Conservation (phyloP, 257 asterid genomes). For the Nicotiana obtusifolia region DNA sequence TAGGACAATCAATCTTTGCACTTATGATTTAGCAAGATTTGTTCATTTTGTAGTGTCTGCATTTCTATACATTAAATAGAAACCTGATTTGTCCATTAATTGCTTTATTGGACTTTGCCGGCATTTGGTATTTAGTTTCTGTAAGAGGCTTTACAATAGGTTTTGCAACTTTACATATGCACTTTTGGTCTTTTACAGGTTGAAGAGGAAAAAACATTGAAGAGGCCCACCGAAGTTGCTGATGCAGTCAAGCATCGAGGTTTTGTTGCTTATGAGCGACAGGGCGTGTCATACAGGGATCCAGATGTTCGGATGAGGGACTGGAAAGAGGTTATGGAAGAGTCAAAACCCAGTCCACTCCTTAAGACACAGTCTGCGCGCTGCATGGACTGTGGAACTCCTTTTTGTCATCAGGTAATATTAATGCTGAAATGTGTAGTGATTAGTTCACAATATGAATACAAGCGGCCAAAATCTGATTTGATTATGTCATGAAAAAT, state of each 20-base stretch:
- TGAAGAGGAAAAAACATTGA: constrained; percentile 30
- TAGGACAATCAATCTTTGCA: neutral
- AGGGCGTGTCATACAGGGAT: constrained; percentile 81
- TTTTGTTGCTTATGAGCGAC: constrained; percentile 86
- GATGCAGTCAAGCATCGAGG: constrained; percentile 87
- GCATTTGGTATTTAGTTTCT: neutral
- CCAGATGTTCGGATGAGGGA: constrained; percentile 69
- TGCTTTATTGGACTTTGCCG: neutral
- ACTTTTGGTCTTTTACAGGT: constrained; percentile 37
- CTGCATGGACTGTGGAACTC: constrained; percentile 99
- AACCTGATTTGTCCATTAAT: neutral
- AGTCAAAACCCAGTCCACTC: constrained; percentile 77
- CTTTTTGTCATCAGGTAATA: constrained; percentile 93
- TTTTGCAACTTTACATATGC: neutral
- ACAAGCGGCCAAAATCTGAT: neutral
- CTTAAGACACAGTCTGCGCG: constrained; percentile 95
- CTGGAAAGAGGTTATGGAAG: constrained; percentile 95
- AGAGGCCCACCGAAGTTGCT: constrained; percentile 66
- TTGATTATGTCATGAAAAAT: neutral
- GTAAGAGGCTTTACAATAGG: neutral
- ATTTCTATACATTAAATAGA: neutral
- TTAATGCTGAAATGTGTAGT: neutral
- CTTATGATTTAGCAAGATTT: neutral
- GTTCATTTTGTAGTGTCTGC: neutral
- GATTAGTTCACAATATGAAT: neutral